Percentiles rank a stretch among this genome's conserved stretches.
Evolutionary conservation across 1,284 basidiomycete species (phyloP).

Genomic region (Coriolopsis trogii): DNA sequence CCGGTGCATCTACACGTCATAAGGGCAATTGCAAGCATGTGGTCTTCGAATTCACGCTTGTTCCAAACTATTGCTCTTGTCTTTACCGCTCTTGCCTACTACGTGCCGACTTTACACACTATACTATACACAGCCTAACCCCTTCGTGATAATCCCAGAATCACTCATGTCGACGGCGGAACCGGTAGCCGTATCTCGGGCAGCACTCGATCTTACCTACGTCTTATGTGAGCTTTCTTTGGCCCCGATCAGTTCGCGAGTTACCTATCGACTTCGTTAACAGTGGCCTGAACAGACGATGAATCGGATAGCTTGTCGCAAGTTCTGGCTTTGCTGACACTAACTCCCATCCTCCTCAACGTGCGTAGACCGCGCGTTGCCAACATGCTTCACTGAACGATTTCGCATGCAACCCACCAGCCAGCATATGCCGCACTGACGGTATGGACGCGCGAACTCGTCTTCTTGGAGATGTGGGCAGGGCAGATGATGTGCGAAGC

Average conservation of each 20-base stretch:
- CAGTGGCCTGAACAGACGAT: slow-evolving; percentile 53
- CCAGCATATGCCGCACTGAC: slow-evolving; percentile 79
- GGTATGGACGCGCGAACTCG: slow-evolving; percentile 76
- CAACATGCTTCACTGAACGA: no score
- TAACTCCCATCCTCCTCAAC: slow-evolving; percentile 12
- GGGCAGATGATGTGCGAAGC: slow-evolving; percentile 79
- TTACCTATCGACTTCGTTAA: slow-evolving; percentile 13
- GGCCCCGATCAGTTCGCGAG: no score
- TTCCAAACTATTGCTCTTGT: no score
- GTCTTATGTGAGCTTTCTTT: slow-evolving; percentile 59
- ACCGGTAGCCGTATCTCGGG: slow-evolving; percentile 8
- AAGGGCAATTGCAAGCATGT: no score
- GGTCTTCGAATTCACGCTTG: no score
- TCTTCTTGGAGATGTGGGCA: slow-evolving; percentile 81
- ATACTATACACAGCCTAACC: no score
- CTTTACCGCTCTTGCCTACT: no score
- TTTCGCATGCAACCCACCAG: no score
- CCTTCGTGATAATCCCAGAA: no score
- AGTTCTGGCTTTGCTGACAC: slow-evolving; percentile 67
- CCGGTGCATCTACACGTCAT: no score
- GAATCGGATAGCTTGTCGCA: slow-evolving; percentile 64
- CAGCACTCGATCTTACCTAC: slow-evolving; percentile 62
- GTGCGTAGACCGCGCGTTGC: not conserved
- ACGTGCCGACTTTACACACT: no score
- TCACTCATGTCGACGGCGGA: not conserved